Evolutionary conservation across 108 stramenopile species (phyloP), one percentile per base, ranked within the genome.

Genomic region (Cyclotella choctawhatcheeana): DNA sequence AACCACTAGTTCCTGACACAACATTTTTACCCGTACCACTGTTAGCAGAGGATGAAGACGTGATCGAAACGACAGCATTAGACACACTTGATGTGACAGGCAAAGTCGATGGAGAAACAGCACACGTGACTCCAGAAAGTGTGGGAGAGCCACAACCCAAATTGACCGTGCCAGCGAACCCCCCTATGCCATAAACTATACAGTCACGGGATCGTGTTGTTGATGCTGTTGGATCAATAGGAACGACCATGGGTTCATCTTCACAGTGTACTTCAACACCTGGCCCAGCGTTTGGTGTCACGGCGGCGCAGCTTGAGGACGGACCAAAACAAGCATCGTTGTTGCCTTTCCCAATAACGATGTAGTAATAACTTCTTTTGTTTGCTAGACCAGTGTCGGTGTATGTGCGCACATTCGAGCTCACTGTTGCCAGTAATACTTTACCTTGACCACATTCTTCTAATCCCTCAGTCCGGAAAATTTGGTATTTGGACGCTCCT

Each of bases 391-490:
- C 51, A 32, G 14, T 30, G 34, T 75, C 66, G 32, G 44, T 48
- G 10, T 29, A 52, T 21, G 63, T 17, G 21, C 22, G 45, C 18
- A 32, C 58, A 31, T n/a, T 65, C 3, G 51, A 35, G 26, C 22
- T 31, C 4, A 56, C 6, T 24, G 26, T 58, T 35, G 53, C 73
- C 17, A 75, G 17, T 5, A 59, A 30, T 14, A 67, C 47, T 60
- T 75, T 75, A 13, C 74, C 74, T 40, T 67, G 61, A 6, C 53
- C 45, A 27, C 74, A 75, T 20, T 53, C 33, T 1, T 14, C 5
- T 4, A 32, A 27, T 20, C 74, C 74, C 60, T 75, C 74, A 0
- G 74, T 59, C 13, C 74, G 58, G 32, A 75, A 52, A 5, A 75
- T 50, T 52, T 75, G 54, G 20, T 75, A 75, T 12, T 58, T 51